A percentile compares a stretch with the other conserved stretches of the same genome.
These are phyloP conservation scores for Exophiala lecanii-corni DNA, from an alignment of 2,329 filamentous ascomycete species.

Conservation along the genomic window DNA sequence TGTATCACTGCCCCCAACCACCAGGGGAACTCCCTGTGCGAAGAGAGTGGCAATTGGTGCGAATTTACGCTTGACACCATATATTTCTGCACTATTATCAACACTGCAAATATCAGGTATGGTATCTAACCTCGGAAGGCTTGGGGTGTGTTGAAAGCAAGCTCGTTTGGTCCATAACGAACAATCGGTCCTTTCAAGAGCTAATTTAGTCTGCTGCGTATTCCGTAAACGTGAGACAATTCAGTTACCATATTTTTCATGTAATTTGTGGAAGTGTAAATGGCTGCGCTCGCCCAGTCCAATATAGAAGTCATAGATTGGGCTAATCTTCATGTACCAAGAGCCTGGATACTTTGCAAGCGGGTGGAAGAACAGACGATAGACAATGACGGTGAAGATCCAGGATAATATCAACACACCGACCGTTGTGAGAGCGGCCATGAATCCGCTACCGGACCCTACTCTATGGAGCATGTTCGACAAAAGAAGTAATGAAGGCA, in stretches of 20 bases:
- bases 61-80: too few relatives aligned
- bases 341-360: slow-evolving; percentile 2
- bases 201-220: background rate
- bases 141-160: slow-evolving; percentile 34
- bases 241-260: slow-evolving; percentile 31
- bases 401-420: background rate
- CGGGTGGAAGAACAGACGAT: background rate
- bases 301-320: slow-evolving; percentile 1
- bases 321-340: slow-evolving; percentile 2
- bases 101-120: too few relatives aligned
- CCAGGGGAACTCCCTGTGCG: too few relatives aligned
- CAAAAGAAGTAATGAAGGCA: too few relatives aligned
- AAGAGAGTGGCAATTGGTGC: too few relatives aligned
- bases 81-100: too few relatives aligned
- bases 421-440: too few relatives aligned
- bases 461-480: too few relatives aligned
- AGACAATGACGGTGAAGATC: background rate
- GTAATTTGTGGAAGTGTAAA: slow-evolving; percentile 27
- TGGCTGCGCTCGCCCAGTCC: slow-evolving; percentile 22
- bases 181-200: background rate
- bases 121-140: slow-evolving; percentile 25
- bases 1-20: too few relatives aligned
- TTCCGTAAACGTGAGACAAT: slow-evolving; percentile 18
- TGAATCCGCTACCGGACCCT: too few relatives aligned
- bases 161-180: background rate